A percentile compares a stretch with the other conserved stretches of the same genome.
phyloP scores from a whole-genome alignment of 768 basidiomycete genomes.

The Pleurotus djamor region DNA sequence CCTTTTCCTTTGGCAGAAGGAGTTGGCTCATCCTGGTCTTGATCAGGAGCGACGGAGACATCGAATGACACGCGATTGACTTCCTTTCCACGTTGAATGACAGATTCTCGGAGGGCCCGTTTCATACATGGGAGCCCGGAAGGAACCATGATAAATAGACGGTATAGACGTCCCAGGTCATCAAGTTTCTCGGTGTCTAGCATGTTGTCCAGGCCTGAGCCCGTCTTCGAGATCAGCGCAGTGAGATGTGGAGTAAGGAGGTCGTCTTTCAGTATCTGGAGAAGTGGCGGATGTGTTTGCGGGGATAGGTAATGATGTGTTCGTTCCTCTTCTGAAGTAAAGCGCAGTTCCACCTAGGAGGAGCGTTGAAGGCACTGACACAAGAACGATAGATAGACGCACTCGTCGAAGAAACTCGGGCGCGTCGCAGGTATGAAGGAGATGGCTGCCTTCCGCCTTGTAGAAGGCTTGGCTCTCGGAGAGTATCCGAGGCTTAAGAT shows the following conservation, averaged over 20 bases:
- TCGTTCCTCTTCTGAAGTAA: conserved; percentile 81
- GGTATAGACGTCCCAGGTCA: conserved; percentile 79
- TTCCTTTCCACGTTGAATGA: conserved; percentile 70
- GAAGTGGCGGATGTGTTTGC: conserved; percentile 66
- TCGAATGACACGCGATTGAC: conserved; percentile 68
- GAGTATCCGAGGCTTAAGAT: conserved; percentile 83
- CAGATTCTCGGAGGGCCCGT: conserved; percentile 66
- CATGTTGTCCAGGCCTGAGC: conserved; percentile 87
- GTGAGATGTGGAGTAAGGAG: conserved; percentile 77
- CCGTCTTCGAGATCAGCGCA: conserved; percentile 73
- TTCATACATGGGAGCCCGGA: conserved; percentile 65
- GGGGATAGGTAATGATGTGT: conserved; percentile 84
- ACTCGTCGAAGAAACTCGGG: conserved; percentile 82
- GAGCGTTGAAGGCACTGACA: conserved; percentile 13
- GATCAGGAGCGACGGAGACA: conserved; percentile 29
- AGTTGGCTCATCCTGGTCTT: conserved; percentile 30
- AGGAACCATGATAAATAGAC: conserved; percentile 67
- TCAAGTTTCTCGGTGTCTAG: conserved; percentile 75
- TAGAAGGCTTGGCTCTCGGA: conserved; percentile 81
- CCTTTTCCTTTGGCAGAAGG: conserved; percentile 45
- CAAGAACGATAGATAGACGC: conserved; percentile 20
- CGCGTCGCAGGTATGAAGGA: conserved; percentile 76
- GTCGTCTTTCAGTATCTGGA: conserved; percentile 71
- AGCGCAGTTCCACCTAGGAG: conserved; percentile 71
- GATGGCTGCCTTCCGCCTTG: conserved; percentile 62